Evolutionary conservation across 257 asterid species (phyloP), one percentile per base, ranked within the genome.

Genomic region (Nicotiana undulata): DNA sequence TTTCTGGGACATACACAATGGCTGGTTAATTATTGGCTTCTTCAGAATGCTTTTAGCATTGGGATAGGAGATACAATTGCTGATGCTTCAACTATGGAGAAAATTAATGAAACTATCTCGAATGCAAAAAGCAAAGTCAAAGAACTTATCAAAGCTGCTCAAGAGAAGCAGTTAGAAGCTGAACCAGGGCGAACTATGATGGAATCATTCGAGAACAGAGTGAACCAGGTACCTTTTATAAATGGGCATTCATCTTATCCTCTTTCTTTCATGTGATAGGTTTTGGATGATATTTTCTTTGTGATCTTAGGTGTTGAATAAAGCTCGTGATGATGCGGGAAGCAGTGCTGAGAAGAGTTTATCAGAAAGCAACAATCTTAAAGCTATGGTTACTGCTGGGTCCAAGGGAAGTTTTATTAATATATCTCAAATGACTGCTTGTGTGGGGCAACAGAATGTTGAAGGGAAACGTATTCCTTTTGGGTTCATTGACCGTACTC

Each of bases 321-420:
- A 92, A 88, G 99, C 99, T 9, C 98, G 99, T 91, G 99, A 96
- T 85, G 99, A 96, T 87, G 99, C 99, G 87, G 99, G 99, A 86
- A 96, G 98, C 83, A 91, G 97, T 91, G 99, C 99, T 40, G 98
- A 96, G 81, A 94, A 90, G 89, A 96, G 97, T 79, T 90, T 96
- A 86, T 89, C 99, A 40, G 99, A 96, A 88, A 92, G 97, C 82
- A 96, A 96, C 88, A 96, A 96, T 85, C 97, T 96, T 44, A 96
- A 96, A 89, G 98, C 99, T 79, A 96, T 96, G 99, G 99, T 96
- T 65, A 96, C 99, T 53, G 99, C 99, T 31, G 99, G 99, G 72
- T 96, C 99, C 8, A 94, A 96, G 90, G 99, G 99, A 80, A 96
- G 99, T 92, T 96, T 96, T 84, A 96, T 96, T 76, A 96, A 96